These are phyloP conservation scores for Diaporthe sp. DNA, from an alignment of 2,329 filamentous ascomycete species.

Conservation along the genomic window DNA sequence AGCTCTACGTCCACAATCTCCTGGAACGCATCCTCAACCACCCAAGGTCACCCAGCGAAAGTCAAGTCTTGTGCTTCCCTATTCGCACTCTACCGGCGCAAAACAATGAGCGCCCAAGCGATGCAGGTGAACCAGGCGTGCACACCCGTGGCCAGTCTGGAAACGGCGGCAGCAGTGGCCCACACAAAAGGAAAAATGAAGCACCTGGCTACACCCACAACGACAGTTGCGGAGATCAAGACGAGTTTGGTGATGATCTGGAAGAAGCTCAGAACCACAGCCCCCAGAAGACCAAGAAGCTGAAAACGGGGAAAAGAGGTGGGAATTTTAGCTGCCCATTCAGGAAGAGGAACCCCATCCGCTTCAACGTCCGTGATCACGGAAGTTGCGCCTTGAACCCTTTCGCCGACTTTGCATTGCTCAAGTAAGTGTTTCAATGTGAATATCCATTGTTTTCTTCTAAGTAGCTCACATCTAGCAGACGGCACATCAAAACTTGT, in stretches of 20 bases:
- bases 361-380: constrained; percentile 19
- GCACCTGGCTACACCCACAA: too few relatives aligned
- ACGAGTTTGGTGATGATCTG: too few relatives aligned
- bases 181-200: too few relatives aligned
- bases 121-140: too few relatives aligned
- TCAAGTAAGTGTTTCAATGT: constrained; percentile 20
- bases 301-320: not conserved
- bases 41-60: not conserved
- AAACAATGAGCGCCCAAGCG: not conserved
- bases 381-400: not conserved
- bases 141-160: too few relatives aligned
- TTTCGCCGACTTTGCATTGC: not conserved
- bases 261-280: too few relatives aligned
- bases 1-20: constrained; percentile 1
- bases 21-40: constrained; percentile 12
- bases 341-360: constrained; percentile 8
- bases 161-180: too few relatives aligned
- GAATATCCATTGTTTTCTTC: too few relatives aligned
- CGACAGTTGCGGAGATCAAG: too few relatives aligned
- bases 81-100: not conserved
- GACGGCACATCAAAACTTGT: constrained; percentile 9
- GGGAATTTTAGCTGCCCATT: not conserved
- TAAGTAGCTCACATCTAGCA: not conserved
- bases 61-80: not conserved
- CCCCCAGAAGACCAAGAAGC: not conserved